Conservation (phyloP, 164 flowering plant genomes). For the Santalum album region DNA sequence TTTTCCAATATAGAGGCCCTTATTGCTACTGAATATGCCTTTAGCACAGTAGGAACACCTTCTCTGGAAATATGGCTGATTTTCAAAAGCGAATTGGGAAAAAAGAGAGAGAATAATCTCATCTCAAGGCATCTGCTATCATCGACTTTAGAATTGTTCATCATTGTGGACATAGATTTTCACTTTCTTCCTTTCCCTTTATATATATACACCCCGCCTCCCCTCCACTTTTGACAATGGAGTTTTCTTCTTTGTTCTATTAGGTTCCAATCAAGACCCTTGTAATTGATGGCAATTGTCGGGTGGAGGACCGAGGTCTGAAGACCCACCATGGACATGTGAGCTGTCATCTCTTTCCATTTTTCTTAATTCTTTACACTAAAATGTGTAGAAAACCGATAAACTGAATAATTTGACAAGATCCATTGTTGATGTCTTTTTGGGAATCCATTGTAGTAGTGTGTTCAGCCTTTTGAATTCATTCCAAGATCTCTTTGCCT, state of each 20-base stretch:
- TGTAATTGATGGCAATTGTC: slow-evolving; percentile 86
- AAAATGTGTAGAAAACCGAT: too few relatives aligned
- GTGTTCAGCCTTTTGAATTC: too few relatives aligned
- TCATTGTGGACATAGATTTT: too few relatives aligned
- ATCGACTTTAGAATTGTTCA: not conserved
- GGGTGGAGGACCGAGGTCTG: slow-evolving; percentile 98
- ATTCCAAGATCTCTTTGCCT: too few relatives aligned
- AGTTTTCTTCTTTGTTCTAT: slow-evolving; percentile 1
- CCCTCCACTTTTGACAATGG: not conserved
- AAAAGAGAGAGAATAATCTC: not conserved
- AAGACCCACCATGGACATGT: slow-evolving; percentile 99
- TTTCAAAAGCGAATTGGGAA: too few relatives aligned
- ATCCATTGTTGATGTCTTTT: too few relatives aligned
- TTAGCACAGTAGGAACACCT: too few relatives aligned
- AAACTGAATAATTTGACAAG: too few relatives aligned
- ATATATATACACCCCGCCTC: not conserved
- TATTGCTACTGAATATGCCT: too few relatives aligned
- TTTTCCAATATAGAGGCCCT: too few relatives aligned
- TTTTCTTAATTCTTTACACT: slow-evolving; percentile 2
- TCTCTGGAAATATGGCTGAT: too few relatives aligned
- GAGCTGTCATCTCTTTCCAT: slow-evolving; percentile 20
- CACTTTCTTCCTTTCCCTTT: not conserved
- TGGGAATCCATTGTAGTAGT: too few relatives aligned
- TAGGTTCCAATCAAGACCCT: slow-evolving; percentile 96
- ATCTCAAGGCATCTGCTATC: not conserved